A percentile compares a stretch with the other conserved stretches of the same genome.
These are phyloP conservation scores for Ceratobasidium sp. DNA, from an alignment of 1,284 basidiomycete genomes.

Conservation along the genomic window DNA sequence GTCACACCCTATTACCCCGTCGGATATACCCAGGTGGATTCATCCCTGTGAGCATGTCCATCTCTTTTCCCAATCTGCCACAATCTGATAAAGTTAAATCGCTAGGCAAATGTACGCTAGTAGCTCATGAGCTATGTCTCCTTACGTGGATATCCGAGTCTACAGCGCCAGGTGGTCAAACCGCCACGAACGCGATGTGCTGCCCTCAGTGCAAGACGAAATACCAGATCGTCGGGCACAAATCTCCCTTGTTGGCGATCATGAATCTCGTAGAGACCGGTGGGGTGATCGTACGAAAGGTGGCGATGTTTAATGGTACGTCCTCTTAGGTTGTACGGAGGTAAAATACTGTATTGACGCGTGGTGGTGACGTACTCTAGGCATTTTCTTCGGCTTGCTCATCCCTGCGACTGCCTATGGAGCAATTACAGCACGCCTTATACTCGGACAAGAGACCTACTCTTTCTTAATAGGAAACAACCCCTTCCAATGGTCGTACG, in stretches of 20 bases:
- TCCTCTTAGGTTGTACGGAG: too few species aligned
- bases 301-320: slow-evolving; percentile 42
- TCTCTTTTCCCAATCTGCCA: not conserved
- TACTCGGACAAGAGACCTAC: slow-evolving; percentile 41
- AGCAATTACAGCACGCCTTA: slow-evolving; percentile 30
- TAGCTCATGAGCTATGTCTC: slow-evolving; percentile 37
- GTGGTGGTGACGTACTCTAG: slow-evolving; percentile 1
- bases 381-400: slow-evolving; percentile 39
- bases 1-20: slow-evolving; percentile 37
- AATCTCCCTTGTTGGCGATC: slow-evolving; percentile 10
- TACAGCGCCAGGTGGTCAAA: slow-evolving; percentile 31
- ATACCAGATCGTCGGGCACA: slow-evolving; percentile 40
- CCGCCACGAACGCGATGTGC: slow-evolving; percentile 26
- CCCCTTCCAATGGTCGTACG: slow-evolving; percentile 39
- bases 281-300: slow-evolving; percentile 35
- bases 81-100: not conserved
- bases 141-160: slow-evolving; percentile 46
- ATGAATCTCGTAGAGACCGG: slow-evolving; percentile 34
- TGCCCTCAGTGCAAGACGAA: slow-evolving; percentile 40
- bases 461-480: slow-evolving; percentile 40
- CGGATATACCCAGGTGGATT: slow-evolving; percentile 43
- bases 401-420: slow-evolving; percentile 41
- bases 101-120: slow-evolving; percentile 40
- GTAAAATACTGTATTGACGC: not conserved
- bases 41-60: slow-evolving; percentile 21